phyloP scores from a whole-genome alignment of 768 basidiomycete species.

The Psilocybe cubensis region DNA sequence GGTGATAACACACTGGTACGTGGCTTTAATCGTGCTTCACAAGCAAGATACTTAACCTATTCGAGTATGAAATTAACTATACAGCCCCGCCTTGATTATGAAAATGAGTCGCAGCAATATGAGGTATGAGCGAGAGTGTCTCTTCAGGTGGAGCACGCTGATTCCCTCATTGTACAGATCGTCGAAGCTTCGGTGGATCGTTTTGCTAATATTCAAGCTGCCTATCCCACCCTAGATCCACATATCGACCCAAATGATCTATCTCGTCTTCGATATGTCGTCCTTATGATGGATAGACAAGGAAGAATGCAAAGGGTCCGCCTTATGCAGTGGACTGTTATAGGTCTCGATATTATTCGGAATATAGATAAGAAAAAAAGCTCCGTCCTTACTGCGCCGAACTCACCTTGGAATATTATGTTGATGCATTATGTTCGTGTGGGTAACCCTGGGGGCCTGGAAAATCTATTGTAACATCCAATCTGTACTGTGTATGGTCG shows the following conservation, averaged over 20 bases:
- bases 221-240: neutral
- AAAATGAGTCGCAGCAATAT: slow-evolving; percentile 3
- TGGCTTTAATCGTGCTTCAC: neutral
- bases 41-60: neutral
- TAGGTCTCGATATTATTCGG: neutral
- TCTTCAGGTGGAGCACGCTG: neutral
- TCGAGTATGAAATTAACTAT: neutral
- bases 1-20: slow-evolving; percentile 10
- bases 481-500: too few species aligned
- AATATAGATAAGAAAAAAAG: neutral
- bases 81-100: neutral
- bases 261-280: slow-evolving; percentile 6
- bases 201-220: neutral
- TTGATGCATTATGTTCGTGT: too few species aligned
- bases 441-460: too few species aligned
- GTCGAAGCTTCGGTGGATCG: neutral
- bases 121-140: neutral
- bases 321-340: slow-evolving; percentile 11
- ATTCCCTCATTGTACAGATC: neutral
- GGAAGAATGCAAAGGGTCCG: slow-evolving; percentile 3
- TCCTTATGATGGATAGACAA: slow-evolving; percentile 1
- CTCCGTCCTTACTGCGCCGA: neutral
- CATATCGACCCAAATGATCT: slow-evolving; percentile 5
- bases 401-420: neutral
- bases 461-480: too few species aligned